A percentile compares a stretch with the other conserved stretches of the same genome.
These are phyloP conservation scores for Haplosporangium gracile DNA, from an alignment of 192 early-diverging fungal species.

Conservation along the genomic window DNA sequence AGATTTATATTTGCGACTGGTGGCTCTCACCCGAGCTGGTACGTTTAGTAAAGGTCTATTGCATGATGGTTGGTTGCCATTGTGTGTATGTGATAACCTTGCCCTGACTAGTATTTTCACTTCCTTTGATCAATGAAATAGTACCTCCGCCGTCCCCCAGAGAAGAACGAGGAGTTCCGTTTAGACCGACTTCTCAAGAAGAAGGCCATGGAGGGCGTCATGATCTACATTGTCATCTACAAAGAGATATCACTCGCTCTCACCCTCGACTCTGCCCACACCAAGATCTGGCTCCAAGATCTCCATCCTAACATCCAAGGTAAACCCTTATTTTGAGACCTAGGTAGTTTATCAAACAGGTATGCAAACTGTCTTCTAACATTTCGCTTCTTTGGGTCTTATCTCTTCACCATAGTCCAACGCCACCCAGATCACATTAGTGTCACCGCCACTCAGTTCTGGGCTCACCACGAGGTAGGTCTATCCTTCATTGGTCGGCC, in stretches of 20 bases:
- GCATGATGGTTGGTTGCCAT: too few relatives aligned
- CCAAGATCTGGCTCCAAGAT: conserved; percentile 78
- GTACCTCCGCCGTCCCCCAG: conserved; percentile 83
- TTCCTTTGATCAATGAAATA: conserved; percentile 7
- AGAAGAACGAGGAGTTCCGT: conserved; percentile 81
- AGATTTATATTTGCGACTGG: conserved; percentile 88
- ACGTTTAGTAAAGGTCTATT: conserved; percentile 12
- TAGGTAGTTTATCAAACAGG: not conserved
- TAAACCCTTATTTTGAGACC: conserved; percentile 12
- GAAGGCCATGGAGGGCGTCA: conserved; percentile 89
- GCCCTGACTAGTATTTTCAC: not conserved
- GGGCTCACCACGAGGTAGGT: conserved; percentile 81
- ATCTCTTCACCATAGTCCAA: conserved; percentile 64
- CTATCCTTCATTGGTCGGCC: not conserved
- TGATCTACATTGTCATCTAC: conserved; percentile 91
- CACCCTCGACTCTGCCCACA: conserved; percentile 81
- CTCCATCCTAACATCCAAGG: conserved; percentile 83
- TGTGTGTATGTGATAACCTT: not conserved
- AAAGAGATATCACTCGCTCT: conserved; percentile 87
- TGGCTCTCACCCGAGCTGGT: conserved; percentile 93
- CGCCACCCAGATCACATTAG: conserved; percentile 86
- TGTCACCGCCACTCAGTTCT: conserved; percentile 86
- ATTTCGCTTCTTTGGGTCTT: not conserved
- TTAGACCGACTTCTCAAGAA: conserved; percentile 81
- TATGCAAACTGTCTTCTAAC: not conserved